Evolutionary conservation across 2,329 filamentous ascomycete species (phyloP).

Genomic region (Nothophaeocryptopus gaeumannii): DNA sequence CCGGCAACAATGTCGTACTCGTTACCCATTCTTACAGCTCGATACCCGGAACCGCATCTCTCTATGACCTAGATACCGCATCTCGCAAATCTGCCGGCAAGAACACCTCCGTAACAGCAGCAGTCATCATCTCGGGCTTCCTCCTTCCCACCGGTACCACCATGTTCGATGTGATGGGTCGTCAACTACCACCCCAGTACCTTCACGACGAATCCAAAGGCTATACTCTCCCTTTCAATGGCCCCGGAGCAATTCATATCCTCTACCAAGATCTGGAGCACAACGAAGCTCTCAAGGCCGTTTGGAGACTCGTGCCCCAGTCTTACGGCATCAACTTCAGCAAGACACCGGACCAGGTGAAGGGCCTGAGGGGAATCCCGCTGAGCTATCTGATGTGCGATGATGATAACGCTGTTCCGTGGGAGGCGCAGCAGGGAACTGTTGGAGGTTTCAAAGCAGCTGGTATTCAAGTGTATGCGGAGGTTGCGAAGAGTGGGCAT

Average conservation of each 20-base stretch:
- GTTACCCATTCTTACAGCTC: conserved; percentile 14
- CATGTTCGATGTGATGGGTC: conserved; percentile 9
- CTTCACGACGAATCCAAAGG: conserved; percentile 3
- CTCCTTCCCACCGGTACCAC: conserved; percentile 1
- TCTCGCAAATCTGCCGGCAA: conserved; percentile 3
- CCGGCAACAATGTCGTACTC: conserved; percentile 7
- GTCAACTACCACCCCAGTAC: conserved; percentile 13
- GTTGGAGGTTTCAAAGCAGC: conserved; percentile 4
- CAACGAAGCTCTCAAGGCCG: conserved; percentile 13
- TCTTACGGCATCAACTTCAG: conserved; percentile 6
- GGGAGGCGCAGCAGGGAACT: conserved; percentile 6
- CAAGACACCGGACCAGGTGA: conserved; percentile 4
- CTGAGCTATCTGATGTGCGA: conserved; percentile 9
- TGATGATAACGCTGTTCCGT: conserved; percentile 11
- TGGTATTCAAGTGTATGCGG: conserved; percentile 2
- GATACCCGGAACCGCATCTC: conserved; percentile 1
- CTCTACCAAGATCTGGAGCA: conserved; percentile 13
- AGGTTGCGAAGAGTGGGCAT: conserved; percentile 12
- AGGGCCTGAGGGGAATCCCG: conserved; percentile 5
- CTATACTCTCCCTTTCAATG: conserved; percentile 12
- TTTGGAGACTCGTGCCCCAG: conserved; percentile 11
- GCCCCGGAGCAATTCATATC: conserved; percentile 9
- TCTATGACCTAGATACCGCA: conserved; percentile 1
- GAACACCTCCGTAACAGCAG: neutral
- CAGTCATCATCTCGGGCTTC: conserved; percentile 13